Evolutionary conservation across 352 stramenopile species (phyloP), one percentile per base, ranked within the genome.

Genomic region (Albugo candida): DNA sequence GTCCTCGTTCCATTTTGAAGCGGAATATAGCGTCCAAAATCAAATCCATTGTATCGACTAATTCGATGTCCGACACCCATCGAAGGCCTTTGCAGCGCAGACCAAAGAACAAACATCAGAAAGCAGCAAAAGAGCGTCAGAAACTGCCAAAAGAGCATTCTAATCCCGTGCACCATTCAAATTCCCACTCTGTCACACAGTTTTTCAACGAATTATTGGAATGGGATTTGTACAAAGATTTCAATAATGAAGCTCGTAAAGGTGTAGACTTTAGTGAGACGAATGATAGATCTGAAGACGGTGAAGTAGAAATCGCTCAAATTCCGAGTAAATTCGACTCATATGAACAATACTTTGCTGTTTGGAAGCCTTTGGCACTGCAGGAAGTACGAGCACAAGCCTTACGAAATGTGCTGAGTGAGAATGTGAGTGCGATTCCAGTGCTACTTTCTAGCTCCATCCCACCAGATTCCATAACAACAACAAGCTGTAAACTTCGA

Each of bases 381-480:
- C 59, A 89, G 54, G 81, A 93, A 82, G 72, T 93, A n/a, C 70
- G 89, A 48, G 81, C 79, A 2, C 77, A 93, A 45, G 78, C 75
- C 14, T 60, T 91, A 13, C 91, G 86, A 55, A 70, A 58, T 35
- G 59, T 92, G 20, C 69, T 63, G n/a, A 77, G 78, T 3, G 75
- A 88, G 18, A 52, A 65, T 8, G 71, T 74, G 2, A 52, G 35
- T 0, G 45, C 76, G 2, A 62, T 83, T 11, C 55, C 68, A 5
- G 55, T 92, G 40, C 24, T 17, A 61, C 51, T 16, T 56, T 69
- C 0, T 64, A 66, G 21, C 59, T 58, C 0, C 65, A 75, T 41
- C 61, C 70, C n/a, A 56, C 60, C 5, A 73, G 60, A 10, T 88
- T 83, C 39, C 54, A 81, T 10, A 65, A 31, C 24, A 31, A 31